phyloP scores from a whole-genome alignment of 352 stramenopile species.

The Globisporangium carolinianum region DNA sequence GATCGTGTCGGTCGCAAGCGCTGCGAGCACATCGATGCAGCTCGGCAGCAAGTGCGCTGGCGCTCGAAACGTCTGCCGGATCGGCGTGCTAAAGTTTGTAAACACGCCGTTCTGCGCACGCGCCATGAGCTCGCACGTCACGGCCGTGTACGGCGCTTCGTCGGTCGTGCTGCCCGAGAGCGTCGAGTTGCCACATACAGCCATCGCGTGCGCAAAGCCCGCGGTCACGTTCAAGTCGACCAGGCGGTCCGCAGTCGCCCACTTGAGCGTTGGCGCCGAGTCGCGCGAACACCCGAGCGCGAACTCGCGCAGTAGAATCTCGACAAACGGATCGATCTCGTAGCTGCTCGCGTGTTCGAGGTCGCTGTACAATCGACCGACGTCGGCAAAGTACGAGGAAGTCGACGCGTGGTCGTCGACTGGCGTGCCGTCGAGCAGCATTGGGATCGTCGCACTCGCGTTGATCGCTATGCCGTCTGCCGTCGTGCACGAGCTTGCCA shows the following conservation, averaged over 20 bases:
- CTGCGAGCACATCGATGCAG: constrained; percentile 43
- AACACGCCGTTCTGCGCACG: constrained; percentile 68
- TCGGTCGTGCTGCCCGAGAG: constrained; percentile 24
- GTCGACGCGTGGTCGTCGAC: constrained; percentile 18
- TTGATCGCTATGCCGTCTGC: constrained; percentile 13
- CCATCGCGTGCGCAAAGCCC: constrained; percentile 44
- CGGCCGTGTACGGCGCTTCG: constrained; percentile 41
- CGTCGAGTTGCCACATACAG: constrained; percentile 34
- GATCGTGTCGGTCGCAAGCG: constrained; percentile 32
- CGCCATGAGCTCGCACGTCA: constrained; percentile 60
- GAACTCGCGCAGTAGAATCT: constrained; percentile 52
- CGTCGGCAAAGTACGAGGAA: constrained; percentile 15
- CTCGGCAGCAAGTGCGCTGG: constrained; percentile 38
- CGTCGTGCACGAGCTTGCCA: constrained; percentile 23
- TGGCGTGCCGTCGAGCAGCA: constrained; percentile 19
- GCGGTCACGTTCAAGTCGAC: constrained; percentile 36
- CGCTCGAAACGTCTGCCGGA: constrained; percentile 43
- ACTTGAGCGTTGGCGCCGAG: constrained; percentile 24
- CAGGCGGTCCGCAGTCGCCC: constrained; percentile 30
- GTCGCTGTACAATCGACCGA: constrained; percentile 25
- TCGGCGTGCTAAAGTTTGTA: constrained; percentile 62
- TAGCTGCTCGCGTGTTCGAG: constrained; percentile 38
- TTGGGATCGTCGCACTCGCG: constrained; percentile 18
- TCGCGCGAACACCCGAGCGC: constrained; percentile 29
- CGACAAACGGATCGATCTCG: constrained; percentile 48